A percentile compares a stretch with the other conserved stretches of the same genome.
phyloP scores from a whole-genome alignment of 1,284 basidiomycete species.

The Cryptococcus sp. region DNA sequence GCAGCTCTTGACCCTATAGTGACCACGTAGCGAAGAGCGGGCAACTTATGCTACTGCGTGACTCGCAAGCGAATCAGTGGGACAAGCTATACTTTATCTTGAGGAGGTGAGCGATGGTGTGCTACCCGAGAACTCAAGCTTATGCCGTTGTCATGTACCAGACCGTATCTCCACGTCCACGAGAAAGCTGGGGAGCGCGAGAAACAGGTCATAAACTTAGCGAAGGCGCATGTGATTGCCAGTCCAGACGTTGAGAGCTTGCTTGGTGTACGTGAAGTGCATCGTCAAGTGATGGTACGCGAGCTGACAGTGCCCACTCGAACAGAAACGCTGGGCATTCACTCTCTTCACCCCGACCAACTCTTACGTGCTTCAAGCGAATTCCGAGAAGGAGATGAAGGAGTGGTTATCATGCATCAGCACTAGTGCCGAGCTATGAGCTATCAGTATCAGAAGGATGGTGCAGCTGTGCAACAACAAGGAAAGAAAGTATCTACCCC shows the following conservation, averaged over 20 bases:
- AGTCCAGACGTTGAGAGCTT: constrained; percentile 83
- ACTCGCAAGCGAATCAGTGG: constrained; percentile 80
- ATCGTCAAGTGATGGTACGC: no score
- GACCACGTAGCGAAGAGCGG: constrained; percentile 83
- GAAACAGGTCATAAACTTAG: constrained; percentile 78
- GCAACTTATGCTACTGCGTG: constrained; percentile 71
- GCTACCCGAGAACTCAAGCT: constrained; percentile 1
- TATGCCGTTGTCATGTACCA: constrained; percentile 39
- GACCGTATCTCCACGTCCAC: constrained; percentile 89
- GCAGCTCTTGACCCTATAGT: constrained; percentile 52
- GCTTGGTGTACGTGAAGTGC: constrained; percentile 67
- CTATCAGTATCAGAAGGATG: no score
- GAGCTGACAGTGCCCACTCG: constrained; percentile 11
- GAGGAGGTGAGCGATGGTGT: constrained; percentile 63
- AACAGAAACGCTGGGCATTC: constrained; percentile 79
- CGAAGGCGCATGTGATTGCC: constrained; percentile 78
- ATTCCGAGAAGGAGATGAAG: constrained; percentile 74
- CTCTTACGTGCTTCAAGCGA: constrained; percentile 81
- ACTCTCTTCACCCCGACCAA: constrained; percentile 87
- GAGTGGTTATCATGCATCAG: constrained; percentile 66
- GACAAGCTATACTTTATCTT: constrained; percentile 82
- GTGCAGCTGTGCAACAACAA: no score
- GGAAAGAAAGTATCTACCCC: no score
- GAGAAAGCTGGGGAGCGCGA: constrained; percentile 77
- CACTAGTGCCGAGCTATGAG: constrained; percentile 19